phyloP scores from a whole-genome alignment of 768 basidiomycete species.

The Phylloporus arenicola region DNA sequence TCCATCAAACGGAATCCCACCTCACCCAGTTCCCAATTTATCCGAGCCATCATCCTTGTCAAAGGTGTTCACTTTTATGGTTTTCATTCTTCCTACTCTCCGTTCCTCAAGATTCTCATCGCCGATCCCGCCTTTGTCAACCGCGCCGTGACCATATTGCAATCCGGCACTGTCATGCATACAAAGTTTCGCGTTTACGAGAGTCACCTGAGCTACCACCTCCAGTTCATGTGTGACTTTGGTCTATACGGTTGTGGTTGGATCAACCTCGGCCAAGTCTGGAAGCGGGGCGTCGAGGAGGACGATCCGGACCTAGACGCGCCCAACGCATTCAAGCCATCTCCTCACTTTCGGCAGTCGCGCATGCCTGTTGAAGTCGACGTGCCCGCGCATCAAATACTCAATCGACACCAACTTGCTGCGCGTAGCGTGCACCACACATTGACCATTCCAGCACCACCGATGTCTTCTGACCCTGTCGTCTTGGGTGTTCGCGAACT shows the following conservation, averaged over 20 bases:
- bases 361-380: constrained; percentile 80
- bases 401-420: constrained; percentile 68
- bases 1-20: constrained; percentile 71
- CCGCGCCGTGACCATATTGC: constrained; percentile 70
- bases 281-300: constrained; percentile 45
- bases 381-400: constrained; percentile 70
- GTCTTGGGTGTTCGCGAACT: constrained; percentile 87
- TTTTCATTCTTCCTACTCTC: constrained; percentile 76
- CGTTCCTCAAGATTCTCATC: constrained; percentile 84
- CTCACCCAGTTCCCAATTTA: constrained; percentile 50
- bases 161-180: constrained; percentile 77
- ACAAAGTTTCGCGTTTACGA: constrained; percentile 80
- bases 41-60: constrained; percentile 76
- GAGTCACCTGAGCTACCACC: constrained; percentile 79
- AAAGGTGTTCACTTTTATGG: constrained; percentile 98
- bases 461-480: constrained; percentile 59
- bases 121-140: constrained; percentile 64
- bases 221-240: constrained; percentile 95
- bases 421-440: constrained; percentile 65
- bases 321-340: constrained; percentile 36
- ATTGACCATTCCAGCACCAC: constrained; percentile 52
- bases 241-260: constrained; percentile 93
- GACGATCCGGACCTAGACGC: constrained; percentile 12
- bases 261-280: constrained; percentile 68
- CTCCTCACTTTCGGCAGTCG: constrained; percentile 62